Evolutionary conservation across 176 grass and related monocot genomes (phyloP), one percentile per base, ranked within the genome.

Genomic region (Bromus sterilis): DNA sequence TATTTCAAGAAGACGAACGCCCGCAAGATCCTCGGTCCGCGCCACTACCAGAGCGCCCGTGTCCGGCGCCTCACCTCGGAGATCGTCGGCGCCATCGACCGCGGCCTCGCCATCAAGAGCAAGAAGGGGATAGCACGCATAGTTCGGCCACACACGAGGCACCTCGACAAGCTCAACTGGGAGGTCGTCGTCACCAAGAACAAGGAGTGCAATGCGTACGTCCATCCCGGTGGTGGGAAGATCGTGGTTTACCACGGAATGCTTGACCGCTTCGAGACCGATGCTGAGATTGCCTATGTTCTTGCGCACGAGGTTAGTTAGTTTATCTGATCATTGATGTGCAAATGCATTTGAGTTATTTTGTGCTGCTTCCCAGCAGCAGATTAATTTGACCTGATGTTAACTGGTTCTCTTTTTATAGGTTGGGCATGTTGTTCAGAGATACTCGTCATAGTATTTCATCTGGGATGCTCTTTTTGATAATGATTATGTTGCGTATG

Each of bases 351-450:
- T 29, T 28, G 11, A 0, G 29, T 25, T 60, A 25, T 7, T 32
- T 15, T 63, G 16, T 20, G 46, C 5, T 33, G 30, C 9, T 61
- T 4, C 15, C 12, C 25, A 30, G 57, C 4, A 29, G 26, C 11
- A 4, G 57, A 2, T 66, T 66, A 36, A n/a, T 66, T 39, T 67
- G 24, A 24, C 64, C 34, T 67, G 33, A 23, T 67, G 20, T 3
- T 7, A 14, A 67, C 21, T 13, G 57, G 24, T 60, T 24, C 57
- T 11, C 4, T 29, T 61, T 39, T 69, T 41, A 15, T 24, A 69
- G 66, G 66, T 70, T 40, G 66, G 66, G 13, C 66, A 70, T 70
- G 66, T 70, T 70, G 66, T 70, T 8, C 66, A 70, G 41, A 70
- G 37, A 15, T 7, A 24, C 37, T 4, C 1, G 2, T 23, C 66